These are phyloP conservation scores for Cryptococcus sp. DNA, from an alignment of 1,284 basidiomycete genomes.

Conservation along the genomic window DNA sequence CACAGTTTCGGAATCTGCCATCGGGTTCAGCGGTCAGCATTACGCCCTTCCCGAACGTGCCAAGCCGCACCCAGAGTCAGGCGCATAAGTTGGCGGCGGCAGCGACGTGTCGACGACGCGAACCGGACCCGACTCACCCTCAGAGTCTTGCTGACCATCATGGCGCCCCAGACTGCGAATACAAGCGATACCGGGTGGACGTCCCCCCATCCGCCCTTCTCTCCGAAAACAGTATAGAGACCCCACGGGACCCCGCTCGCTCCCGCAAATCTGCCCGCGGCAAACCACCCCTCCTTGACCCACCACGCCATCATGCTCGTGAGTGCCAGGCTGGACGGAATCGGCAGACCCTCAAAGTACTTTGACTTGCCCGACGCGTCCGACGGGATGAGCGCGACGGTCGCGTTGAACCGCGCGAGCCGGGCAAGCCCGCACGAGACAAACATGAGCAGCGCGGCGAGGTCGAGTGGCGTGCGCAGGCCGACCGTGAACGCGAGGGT, in stretches of 20 bases:
- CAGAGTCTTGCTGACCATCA: slow-evolving; percentile 94
- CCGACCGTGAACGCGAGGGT: slow-evolving; percentile 89
- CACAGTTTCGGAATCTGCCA: slow-evolving; percentile 16
- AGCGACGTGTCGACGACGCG: not conserved
- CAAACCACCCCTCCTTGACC: slow-evolving; percentile 77
- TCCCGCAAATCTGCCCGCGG: slow-evolving; percentile 28
- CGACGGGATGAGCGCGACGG: slow-evolving; percentile 90
- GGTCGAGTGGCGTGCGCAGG: slow-evolving; percentile 83
- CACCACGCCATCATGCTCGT: slow-evolving; percentile 79
- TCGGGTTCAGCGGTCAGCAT: not conserved
- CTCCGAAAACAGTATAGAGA: slow-evolving; percentile 63
- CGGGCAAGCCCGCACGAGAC: slow-evolving; percentile 95
- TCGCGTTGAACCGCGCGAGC: slow-evolving; percentile 96
- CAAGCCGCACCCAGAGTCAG: not conserved
- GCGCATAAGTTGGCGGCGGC: too few species aligned
- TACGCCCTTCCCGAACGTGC: not conserved
- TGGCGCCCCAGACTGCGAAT: slow-evolving; percentile 79
- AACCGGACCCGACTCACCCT: slow-evolving; percentile 54
- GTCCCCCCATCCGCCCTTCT: slow-evolving; percentile 68
- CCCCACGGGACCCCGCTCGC: slow-evolving; percentile 61
- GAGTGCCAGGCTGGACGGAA: slow-evolving; percentile 82
- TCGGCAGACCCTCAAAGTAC: slow-evolving; percentile 97
- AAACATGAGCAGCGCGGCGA: slow-evolving; percentile 79
- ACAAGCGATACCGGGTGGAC: slow-evolving; percentile 70
- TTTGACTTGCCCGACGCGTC: slow-evolving; percentile 79